Evolutionary conservation across 2,329 filamentous ascomycete genomes (phyloP), one percentile per base, ranked within the genome.

Genomic region (Zelopaecilomyces penicillatus): DNA sequence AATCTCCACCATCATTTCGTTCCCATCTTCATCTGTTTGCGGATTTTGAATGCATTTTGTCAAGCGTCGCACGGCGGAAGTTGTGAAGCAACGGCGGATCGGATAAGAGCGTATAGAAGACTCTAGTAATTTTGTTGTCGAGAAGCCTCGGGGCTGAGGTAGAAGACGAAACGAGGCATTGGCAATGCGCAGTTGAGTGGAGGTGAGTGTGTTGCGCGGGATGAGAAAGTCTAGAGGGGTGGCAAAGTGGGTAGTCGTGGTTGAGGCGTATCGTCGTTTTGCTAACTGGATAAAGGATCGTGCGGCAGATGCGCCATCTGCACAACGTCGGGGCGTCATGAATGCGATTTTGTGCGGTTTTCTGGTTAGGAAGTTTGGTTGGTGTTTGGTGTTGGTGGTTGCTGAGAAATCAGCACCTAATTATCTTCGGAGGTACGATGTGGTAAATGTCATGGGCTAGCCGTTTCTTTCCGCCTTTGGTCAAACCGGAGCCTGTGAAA

Each of bases 1-100:
- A 50, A 97, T 95, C 43, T 84, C 83, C 27, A 98, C 74, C 54
- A 71, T 70, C 82, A 95, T 88, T 19, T 83, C 78, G n/a, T 87
- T 83, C 28, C 91, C 91, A 44, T 90, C 80, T 30, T 94, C 87
- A 61, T 93, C 87, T 45, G 75, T 75, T 53, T 83, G 80, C 1
- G 88, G 86, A 60, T 97, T 95, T 51, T 72, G 64, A 4, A 80
- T 65, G 36, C 72, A 72, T 30, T 65, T 62, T 0, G 79, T 82
- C 47, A 65, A 66, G 29, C 55, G 52, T 41, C 57, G 58, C 5
- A 55, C 26, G 1, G 58, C 32, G 2, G 71, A 66, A 19, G 62
- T 59, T 28, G 65, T 62, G 45, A 76, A 75, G 10, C 44, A 34
- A 41, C 59, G 50, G 38, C 33, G 51, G 4, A 48, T 41, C 8